Evolutionary conservation across 192 early-diverging fungal species (phyloP).

Genomic region (Glomus cerebriforme): DNA sequence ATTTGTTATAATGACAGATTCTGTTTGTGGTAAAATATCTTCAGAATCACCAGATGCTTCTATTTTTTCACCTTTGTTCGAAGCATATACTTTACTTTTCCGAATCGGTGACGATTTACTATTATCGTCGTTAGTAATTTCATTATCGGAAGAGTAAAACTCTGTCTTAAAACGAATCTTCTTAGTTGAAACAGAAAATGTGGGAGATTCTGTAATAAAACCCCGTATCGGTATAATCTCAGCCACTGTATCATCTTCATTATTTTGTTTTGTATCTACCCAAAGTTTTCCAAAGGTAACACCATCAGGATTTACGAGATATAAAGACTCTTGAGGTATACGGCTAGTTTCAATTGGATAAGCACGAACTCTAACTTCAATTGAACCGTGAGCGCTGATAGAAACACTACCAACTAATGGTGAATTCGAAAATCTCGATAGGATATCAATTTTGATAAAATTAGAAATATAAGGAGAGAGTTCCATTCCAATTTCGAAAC

Average conservation of each 20-base stretch:
- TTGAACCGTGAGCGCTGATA: constrained; percentile 61
- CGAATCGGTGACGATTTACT: background rate
- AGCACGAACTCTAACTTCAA: constrained; percentile 71
- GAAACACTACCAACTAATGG: constrained; percentile 69
- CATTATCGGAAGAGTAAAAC: constrained; percentile 57
- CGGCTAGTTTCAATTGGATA: constrained; percentile 64
- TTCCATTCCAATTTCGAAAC: constrained; percentile 75
- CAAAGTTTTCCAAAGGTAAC: constrained; percentile 69
- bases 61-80: background rate
- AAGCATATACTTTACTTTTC: background rate
- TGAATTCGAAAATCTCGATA: constrained; percentile 83
- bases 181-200: constrained; percentile 68
- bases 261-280: constrained; percentile 57
- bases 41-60: constrained; percentile 28
- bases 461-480: constrained; percentile 60
- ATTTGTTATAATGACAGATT: constrained; percentile 62
- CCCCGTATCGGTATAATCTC: constrained; percentile 72
- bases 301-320: constrained; percentile 62
- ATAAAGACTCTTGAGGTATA: constrained; percentile 55
- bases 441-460: constrained; percentile 67
- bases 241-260: constrained; percentile 48
- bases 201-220: constrained; percentile 64
- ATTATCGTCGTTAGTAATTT: constrained; percentile 47
- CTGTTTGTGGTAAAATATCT: constrained; percentile 38
- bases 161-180: constrained; percentile 68